phyloP scores from a whole-genome alignment of 2,329 filamentous ascomycete species.

The Pseudocercospora crystallina region DNA sequence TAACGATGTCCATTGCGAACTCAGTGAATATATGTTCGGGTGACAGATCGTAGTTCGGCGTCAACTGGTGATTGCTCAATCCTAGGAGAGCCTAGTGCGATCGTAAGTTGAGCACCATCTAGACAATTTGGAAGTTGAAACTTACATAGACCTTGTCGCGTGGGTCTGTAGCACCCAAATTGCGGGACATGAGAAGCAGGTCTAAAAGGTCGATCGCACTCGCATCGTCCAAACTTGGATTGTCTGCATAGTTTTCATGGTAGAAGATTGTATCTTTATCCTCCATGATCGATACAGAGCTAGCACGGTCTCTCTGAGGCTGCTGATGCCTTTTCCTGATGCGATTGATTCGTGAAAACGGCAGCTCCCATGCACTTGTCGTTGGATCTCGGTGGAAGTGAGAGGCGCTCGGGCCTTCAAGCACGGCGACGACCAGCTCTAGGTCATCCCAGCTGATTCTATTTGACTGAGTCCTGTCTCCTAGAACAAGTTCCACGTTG shows the following conservation, averaged over 20 bases:
- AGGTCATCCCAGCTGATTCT: conserved; percentile 31
- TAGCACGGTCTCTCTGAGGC: conserved; percentile 1
- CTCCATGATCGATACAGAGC: not conserved
- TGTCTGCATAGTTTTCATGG: not conserved
- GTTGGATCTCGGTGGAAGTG: conserved; percentile 30
- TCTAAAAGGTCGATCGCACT: conserved; percentile 30
- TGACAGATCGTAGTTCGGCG: conserved; percentile 28
- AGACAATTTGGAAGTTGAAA: not conserved
- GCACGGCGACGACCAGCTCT: conserved; percentile 26
- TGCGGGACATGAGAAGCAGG: conserved; percentile 32
- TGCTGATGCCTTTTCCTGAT: conserved; percentile 29
- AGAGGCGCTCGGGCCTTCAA: conserved; percentile 27
- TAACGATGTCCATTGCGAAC: conserved; percentile 30
- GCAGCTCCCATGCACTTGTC: conserved; percentile 28
- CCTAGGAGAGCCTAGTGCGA: conserved; percentile 8
- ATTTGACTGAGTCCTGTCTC: conserved; percentile 11
- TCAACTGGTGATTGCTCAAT: conserved; percentile 28
- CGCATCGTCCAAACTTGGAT: conserved; percentile 7
- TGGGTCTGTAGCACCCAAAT: conserved; percentile 31
- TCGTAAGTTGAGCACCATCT: too few relatives aligned
- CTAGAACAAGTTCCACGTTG: conserved; percentile 32
- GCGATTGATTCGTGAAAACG: conserved; percentile 33
- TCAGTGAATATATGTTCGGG: conserved; percentile 30
- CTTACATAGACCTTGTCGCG: conserved; percentile 31
- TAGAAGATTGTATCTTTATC: not conserved